Base-by-base conservation (phyloP, 2,329 filamentous ascomycete genomes). In the Colletotrichum sp. region DNA sequence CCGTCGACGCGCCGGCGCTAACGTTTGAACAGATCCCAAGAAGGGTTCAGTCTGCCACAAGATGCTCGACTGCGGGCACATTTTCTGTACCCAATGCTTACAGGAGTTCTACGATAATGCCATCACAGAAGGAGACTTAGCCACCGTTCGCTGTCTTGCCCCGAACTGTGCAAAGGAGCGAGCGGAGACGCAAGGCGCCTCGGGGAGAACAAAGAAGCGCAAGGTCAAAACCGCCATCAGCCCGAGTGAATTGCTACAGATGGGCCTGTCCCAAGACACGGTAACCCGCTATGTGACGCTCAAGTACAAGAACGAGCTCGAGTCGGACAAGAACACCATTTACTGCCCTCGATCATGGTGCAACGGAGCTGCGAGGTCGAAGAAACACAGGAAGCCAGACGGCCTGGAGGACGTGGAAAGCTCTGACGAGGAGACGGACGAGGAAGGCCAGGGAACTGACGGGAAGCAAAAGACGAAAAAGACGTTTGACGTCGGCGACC, bases 261-360 rank as follows among this genome's bases (percentile, higher is more conserved):
- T 96, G 60, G 93, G 93, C 0, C 85, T 96, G 2, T 88, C 92
- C 3, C 90, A 93, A 75, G 92, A 94, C 18, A 90, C 90, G 39
- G 95, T 98, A 3, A 93, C 95, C 81, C 93, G 97, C 71, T 99
- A 98, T 83, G 95, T 98, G 6, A 93, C 92, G 49, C 89, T 99
- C 76, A 98, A 97, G 86, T 95, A 98, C 81, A 99, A 99, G 87
- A 95, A 94, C 78, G 94, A 95, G 83, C 91, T 99, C 4, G 97
- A 99, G 84, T 93, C 95, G 1, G 96, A 99, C 85, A 98, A 96
- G 81, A 94, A 93, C 75, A 98, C 96, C 0, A 91, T 98, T 39
- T 99, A 98, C 83, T 99, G 97, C 81, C 97, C 97, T 1, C 92
- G 97, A 10, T 90, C 93, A 72, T 98, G 96, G 95, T 99, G 97